Percentiles rank a stretch among this genome's conserved stretches.
Evolutionary conservation across 2,329 filamentous ascomycete genomes (phyloP).

Genomic region (Phaeosphaeriaceae sp.): DNA sequence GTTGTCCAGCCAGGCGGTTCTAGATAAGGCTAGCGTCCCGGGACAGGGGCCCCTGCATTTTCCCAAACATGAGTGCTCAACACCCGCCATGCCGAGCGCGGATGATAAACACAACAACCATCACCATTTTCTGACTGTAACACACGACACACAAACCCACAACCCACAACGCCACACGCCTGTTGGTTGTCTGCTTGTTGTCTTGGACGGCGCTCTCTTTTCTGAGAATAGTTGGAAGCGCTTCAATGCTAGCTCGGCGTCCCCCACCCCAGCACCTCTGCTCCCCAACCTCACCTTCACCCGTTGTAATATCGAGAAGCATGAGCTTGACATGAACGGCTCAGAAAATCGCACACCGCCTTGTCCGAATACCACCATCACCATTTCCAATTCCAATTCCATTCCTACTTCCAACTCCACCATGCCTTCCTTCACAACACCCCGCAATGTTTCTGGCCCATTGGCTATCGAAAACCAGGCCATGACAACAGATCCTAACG

Average conservation of each 20-base stretch:
- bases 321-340: slow-evolving; percentile 42
- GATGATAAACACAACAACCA: no score
- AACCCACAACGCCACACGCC: slow-evolving; percentile 6
- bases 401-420: not conserved
- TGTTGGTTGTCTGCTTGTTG: slow-evolving; percentile 10
- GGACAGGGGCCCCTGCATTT: slow-evolving; percentile 12
- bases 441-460: slow-evolving; percentile 41
- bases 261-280: slow-evolving; percentile 22
- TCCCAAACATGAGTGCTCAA: slow-evolving; percentile 21
- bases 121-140: no score
- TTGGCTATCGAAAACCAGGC: slow-evolving; percentile 36
- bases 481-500: slow-evolving; percentile 30
- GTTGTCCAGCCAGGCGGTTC: not conserved
- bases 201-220: slow-evolving; percentile 1
- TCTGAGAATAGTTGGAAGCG: slow-evolving; percentile 2
- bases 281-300: slow-evolving; percentile 29
- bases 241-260: slow-evolving; percentile 26
- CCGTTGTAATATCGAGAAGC: slow-evolving; percentile 3
- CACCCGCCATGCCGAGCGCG: no score
- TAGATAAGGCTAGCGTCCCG: no score
- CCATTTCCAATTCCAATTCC: no score
- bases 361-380: no score
- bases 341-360: slow-evolving; percentile 13
- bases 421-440: slow-evolving; percentile 40
- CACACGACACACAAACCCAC: no score